Base-by-base conservation (phyloP, 2,329 filamentous ascomycete genomes). In the Exutisphaerella laricina region DNA sequence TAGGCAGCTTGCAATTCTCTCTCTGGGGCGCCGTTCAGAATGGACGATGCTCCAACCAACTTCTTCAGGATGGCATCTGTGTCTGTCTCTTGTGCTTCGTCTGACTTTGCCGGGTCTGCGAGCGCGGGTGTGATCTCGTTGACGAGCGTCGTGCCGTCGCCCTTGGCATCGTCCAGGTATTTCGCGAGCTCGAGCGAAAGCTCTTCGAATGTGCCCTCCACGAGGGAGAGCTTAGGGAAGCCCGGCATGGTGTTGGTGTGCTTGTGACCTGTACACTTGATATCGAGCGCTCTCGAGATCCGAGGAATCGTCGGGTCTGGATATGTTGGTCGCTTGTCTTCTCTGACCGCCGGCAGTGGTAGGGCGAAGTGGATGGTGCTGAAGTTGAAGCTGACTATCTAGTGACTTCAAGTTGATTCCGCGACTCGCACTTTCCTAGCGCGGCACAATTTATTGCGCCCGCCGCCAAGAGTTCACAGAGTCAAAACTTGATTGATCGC, bases 1-100 rank as follows among this genome's bases (percentile, higher is more conserved):
- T 96, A 96, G 49, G 90, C 88, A 46, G 90, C 84, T 48, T 88
- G 89, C 66, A 96, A 92, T 69, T 97, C 90, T 78, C 92, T 94
- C 77, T 98, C 92, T 46, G 90, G 87, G 43, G 88, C 86, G 51
- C 78, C 77, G 69, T 89, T 94, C 64, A 98, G 75, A 38, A 77
- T 78, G 40, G 77, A 70, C 40, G 87, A 88, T 45, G 85, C 85
- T 55, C 82, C 80, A 49, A 97, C 86, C 54, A 98, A 76, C 76
- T 88, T 89, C 74, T 89, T 85, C 45, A 98, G 77, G 33, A 87
- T 82, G 55, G 94, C 88, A 71, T 88, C 87, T 61, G 81, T 79
- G 70, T 89, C 79, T 68, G 75, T 71, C 56, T 74, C 71, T 58
- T 75, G 68, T 12, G 49, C 48, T 25, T 49, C 39, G 55, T 72